Evolutionary conservation across 2,329 filamentous ascomycete genomes (phyloP), one percentile per base, ranked within the genome.

Genomic region (Aureobasidium sp.): DNA sequence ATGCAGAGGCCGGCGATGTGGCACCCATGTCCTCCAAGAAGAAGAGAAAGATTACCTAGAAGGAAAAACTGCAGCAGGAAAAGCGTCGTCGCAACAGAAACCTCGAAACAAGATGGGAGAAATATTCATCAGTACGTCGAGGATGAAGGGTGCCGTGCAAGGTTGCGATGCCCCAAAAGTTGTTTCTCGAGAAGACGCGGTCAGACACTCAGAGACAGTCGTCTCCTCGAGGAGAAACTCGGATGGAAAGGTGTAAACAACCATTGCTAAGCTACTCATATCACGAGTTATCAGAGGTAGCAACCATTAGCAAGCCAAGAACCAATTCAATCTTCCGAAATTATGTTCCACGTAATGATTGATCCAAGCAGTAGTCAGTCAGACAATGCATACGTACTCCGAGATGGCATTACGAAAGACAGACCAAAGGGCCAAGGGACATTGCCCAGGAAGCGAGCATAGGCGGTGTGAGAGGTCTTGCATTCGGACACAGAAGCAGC

Each of bases 1-100:
- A 54, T 13, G 57, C 23, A 10, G 29, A 46, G n/a, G 35, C 21
- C 11, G 27, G 45, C 19, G 33, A 29, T 19, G 23, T 11, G 10
- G 40, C 23, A 40, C 54, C 29, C 8, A 3, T 17, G 2, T 58
- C 54, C 10, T 58, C 54, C 8, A 47, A 57, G 55, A 58, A 47
- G 55, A 58, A 58, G 43, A 57, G 53, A 53, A 53, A 40, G 25
- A 53, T 31, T 27, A 27, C 49, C 35, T 53, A 53, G 49, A 31
- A 53, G 35, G 35, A 4, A 23, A 17, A n/a, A 17, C 35, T 3
- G 38, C 17, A 42, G 15, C 10, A 37, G 35, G 9, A 9, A 29
- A 29, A 29, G 27, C 27, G 27, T 9, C 27, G 27, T 29, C 43
- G 23, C 23, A 15, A 33, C 46, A 33, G n/a, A 11, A 33, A 21